Base-by-base conservation (phyloP, 768 basidiomycete genomes). In the Amanita pseudoporphyria region DNA sequence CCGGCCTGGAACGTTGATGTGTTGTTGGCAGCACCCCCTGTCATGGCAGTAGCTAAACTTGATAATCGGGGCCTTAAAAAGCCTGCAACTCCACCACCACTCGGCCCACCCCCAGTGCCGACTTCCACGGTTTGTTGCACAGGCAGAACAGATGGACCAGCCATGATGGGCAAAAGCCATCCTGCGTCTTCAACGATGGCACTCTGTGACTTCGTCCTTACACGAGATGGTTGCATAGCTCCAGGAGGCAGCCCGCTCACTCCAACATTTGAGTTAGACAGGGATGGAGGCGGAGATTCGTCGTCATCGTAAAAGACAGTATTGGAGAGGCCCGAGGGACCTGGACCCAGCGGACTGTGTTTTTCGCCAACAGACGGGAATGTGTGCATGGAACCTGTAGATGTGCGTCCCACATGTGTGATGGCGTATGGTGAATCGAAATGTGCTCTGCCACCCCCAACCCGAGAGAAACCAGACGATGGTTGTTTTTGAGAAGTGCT, bases 391-490 rank as follows among this genome's bases (percentile, higher is more conserved):
- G 83, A 82, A 1, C 39, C 48, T 14, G 19, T 24, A 18, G 39
- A 43, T 19, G 30, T 32, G 18, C 49, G 39, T 12, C 49, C 49
- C 22, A 74, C 75, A 13, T 71, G 64, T 10, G 76, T 66, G 46
- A 89, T 87, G 1, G 88, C 83, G 62, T 93, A 96, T 0, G 93
- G 93, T 7, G 83, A 69, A 49, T 91, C 84, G 44, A 82, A 87
- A 57, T 92, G 84, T 1, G 94, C 87, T 35, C 84, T 73, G 26
- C 94, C 93, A 10, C 94, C 94, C 12, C 87, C 84, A 2, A 97
- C 77, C 42, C 91, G 76, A 4, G 88, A 79, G 67, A 97, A 96
- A 2, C 90, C 90, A 16, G 84, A 77, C 6, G 64, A 52, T 24
- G 54, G 51, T 16, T 54, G 67, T 52, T 57, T 56, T 35, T 47